Percentiles rank a stretch among this genome's conserved stretches.
phyloP scores from a whole-genome alignment of 2,329 filamentous ascomycete species.

The Aspergillus eucalypticola region DNA sequence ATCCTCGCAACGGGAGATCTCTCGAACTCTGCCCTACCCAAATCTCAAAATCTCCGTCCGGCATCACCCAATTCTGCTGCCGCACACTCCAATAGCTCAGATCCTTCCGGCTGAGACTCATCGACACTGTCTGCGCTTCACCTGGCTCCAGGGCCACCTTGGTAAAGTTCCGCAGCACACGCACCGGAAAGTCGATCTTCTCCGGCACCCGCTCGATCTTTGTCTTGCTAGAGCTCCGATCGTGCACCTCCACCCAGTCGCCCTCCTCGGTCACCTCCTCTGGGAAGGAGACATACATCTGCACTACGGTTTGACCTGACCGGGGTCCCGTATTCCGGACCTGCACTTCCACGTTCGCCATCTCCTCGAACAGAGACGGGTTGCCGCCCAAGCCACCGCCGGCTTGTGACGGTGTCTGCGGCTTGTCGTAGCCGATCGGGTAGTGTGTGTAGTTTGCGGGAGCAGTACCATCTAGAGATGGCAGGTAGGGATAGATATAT shows the following conservation, averaged over 20 bases:
- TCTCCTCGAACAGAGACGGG: slow-evolving; percentile 53
- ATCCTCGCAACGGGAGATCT: slow-evolving; percentile 33
- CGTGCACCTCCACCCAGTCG: slow-evolving; percentile 15
- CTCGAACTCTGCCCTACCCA: slow-evolving; percentile 41
- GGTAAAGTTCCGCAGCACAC: slow-evolving; percentile 68
- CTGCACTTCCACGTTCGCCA: slow-evolving; percentile 48
- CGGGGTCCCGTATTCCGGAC: slow-evolving; percentile 53
- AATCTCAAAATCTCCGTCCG: slow-evolving; percentile 42
- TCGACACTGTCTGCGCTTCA: slow-evolving; percentile 54
- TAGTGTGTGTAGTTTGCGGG: slow-evolving; percentile 48
- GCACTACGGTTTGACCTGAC: slow-evolving; percentile 53
- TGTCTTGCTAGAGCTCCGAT: slow-evolving; percentile 1
- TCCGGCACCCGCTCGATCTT: slow-evolving; percentile 33
- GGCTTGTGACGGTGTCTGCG: slow-evolving; percentile 58
- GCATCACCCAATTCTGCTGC: slow-evolving; percentile 69
- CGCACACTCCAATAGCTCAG: slow-evolving; percentile 71
- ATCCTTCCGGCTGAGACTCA: slow-evolving; percentile 67
- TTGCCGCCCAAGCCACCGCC: slow-evolving; percentile 62
- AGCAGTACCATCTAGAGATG: slow-evolving; percentile 51
- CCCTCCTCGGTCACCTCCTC: slow-evolving; percentile 32
- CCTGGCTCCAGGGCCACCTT: slow-evolving; percentile 63
- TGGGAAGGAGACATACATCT: slow-evolving; percentile 69
- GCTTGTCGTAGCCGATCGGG: slow-evolving; percentile 57
- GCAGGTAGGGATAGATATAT: slow-evolving; percentile 73
- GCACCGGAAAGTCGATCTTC: slow-evolving; percentile 63